phyloP scores from a whole-genome alignment of 1,139 yeast species.

The Sugiyamaella sp. region DNA sequence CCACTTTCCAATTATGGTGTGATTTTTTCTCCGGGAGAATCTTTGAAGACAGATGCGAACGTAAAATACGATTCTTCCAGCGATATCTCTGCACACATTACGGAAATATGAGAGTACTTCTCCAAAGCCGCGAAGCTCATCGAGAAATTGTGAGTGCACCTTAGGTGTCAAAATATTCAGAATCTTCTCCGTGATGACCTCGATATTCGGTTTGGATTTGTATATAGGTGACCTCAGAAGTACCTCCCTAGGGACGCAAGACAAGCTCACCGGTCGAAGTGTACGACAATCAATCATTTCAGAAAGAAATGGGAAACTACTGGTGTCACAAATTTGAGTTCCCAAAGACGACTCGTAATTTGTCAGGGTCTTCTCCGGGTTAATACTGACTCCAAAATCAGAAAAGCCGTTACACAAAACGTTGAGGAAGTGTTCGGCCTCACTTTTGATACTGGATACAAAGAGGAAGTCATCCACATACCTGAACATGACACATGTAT shows the following conservation, averaged over 20 bases:
- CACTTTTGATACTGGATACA: conserved; percentile 50
- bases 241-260: neutral
- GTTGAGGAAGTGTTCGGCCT: conserved; percentile 37
- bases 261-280: conserved; percentile 23
- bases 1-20: neutral
- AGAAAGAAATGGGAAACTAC: conserved; percentile 25
- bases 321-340: neutral
- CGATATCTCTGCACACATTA: conserved; percentile 12
- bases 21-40: neutral
- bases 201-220: neutral
- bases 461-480: conserved; percentile 86
- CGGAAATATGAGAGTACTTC: neutral
- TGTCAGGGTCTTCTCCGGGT: conserved; percentile 55
- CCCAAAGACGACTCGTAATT: conserved; percentile 34
- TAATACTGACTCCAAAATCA: conserved; percentile 63
- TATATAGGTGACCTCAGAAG: neutral
- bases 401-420: conserved; percentile 47
- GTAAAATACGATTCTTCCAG: conserved; percentile 1
- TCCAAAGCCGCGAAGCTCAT: conserved; percentile 5
- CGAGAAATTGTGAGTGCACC: conserved; percentile 9
- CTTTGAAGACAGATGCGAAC: conserved; percentile 11
- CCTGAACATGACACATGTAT: conserved; percentile 53
- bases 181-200: neutral
- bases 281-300: conserved; percentile 21
- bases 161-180: neutral